A percentile compares a stretch with the other conserved stretches of the same genome.
phyloP scores from a whole-genome alignment of 305 asterid genomes.

The Fraxinus angustifolia region DNA sequence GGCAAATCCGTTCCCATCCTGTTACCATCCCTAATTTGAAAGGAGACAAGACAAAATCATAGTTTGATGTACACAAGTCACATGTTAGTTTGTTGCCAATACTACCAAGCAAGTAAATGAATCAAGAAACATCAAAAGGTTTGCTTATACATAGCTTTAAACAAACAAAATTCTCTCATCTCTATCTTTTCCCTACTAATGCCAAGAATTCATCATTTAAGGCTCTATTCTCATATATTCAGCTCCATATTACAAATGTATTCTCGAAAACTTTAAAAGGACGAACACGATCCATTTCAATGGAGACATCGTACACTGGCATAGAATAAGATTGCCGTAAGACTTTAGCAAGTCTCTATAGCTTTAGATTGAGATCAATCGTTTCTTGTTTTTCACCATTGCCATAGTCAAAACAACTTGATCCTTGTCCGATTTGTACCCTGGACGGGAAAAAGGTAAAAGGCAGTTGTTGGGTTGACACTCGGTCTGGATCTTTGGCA shows the following conservation, averaged over 20 bases:
- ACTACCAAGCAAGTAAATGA: constrained; percentile 6
- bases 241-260: not conserved
- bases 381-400: constrained; percentile 39
- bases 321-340: not conserved
- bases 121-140: constrained; percentile 2
- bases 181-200: not conserved
- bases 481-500: constrained; percentile 23
- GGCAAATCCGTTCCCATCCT: no score
- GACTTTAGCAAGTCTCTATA: constrained; percentile 32
- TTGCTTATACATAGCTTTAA: constrained; percentile 14
- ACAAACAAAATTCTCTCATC: not conserved
- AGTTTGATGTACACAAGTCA: no score
- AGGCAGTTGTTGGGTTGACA: constrained; percentile 25
- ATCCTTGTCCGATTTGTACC: constrained; percentile 28
- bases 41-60: no score
- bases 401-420: constrained; percentile 26
- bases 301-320: not conserved
- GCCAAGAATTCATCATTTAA: not conserved
- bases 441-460: constrained; percentile 61
- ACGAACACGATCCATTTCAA: not conserved
- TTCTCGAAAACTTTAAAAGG: not conserved
- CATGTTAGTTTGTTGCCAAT: not conserved
- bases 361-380: constrained; percentile 74
- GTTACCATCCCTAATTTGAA: no score
- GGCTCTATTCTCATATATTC: not conserved